phyloP scores from a whole-genome alignment of 441 rosid species.

The Brassica hybrid region DNA sequence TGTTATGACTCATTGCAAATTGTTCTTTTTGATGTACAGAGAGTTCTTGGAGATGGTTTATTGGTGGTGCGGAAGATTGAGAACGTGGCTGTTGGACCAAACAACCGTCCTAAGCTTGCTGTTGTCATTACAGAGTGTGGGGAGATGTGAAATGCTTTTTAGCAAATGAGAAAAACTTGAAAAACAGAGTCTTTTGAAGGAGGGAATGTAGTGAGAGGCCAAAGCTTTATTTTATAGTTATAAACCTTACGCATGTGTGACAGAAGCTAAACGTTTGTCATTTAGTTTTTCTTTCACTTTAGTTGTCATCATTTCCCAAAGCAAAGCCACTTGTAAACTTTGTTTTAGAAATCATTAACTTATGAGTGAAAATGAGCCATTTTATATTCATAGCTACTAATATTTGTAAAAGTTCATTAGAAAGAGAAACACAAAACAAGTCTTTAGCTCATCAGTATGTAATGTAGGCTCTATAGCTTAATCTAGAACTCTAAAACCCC shows the following conservation, averaged over 20 bases:
- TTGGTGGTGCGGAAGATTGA: constrained; percentile 86
- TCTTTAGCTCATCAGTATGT: too few species aligned
- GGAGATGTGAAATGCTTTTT: constrained; percentile 63
- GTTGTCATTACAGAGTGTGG: constrained; percentile 87
- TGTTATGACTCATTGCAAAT: constrained; percentile 19
- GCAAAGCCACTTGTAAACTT: not conserved
- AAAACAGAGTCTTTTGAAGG: constrained; percentile 8
- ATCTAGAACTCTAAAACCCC: too few species aligned
- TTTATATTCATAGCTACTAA: not conserved
- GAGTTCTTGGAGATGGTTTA: constrained; percentile 94
- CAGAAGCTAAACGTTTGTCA: not conserved
- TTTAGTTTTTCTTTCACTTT: not conserved
- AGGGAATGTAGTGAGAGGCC: not conserved
- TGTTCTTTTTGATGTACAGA: constrained; percentile 48
- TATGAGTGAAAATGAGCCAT: not conserved
- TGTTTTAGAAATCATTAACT: not conserved
- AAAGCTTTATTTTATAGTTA: constrained; percentile 20
- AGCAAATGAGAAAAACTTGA: not conserved
- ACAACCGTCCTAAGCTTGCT: constrained; percentile 84
- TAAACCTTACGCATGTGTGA: not conserved
- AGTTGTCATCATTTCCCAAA: not conserved
- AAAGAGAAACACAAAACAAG: too few species aligned
- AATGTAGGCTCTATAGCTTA: too few species aligned
- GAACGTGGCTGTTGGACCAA: constrained; percentile 92
- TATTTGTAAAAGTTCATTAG: too few species aligned